These are phyloP conservation scores for Sporisorium graminicola DNA, from an alignment of 1,284 basidiomycete genomes.

Conservation along the genomic window DNA sequence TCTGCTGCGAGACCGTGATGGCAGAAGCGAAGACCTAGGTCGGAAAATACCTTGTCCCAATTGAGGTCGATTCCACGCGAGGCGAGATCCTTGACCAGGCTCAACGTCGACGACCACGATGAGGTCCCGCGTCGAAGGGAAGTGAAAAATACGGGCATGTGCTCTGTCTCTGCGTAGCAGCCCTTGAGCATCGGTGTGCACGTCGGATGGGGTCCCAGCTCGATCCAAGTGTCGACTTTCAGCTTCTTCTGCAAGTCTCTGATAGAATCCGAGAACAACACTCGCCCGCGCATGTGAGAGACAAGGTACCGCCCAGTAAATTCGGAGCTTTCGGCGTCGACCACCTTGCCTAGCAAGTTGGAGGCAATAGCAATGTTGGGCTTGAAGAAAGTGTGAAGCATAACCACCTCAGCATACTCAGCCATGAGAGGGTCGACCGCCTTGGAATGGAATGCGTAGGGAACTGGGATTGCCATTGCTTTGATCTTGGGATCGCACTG, in stretches of 20 bases:
- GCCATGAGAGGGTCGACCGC: constrained; percentile 41
- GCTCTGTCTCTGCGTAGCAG: constrained; percentile 19
- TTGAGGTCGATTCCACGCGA: constrained; percentile 26
- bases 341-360: constrained; percentile 37
- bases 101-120: constrained; percentile 28
- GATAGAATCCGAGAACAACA: constrained; percentile 43
- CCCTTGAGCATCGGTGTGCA: constrained; percentile 50
- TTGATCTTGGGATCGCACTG: constrained; percentile 40
- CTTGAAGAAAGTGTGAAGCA: constrained; percentile 13
- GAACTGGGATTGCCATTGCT: constrained; percentile 45
- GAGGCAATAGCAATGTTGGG: constrained; percentile 31
- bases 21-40: constrained; percentile 28
- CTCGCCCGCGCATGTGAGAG: constrained; percentile 34
- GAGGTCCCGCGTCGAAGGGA: constrained; percentile 44
- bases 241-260: constrained; percentile 20
- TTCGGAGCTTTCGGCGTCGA: background rate
- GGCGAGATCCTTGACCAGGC: constrained; percentile 35
- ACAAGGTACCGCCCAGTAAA: constrained; percentile 33
- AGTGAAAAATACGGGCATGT: constrained; percentile 28
- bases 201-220: constrained; percentile 51
- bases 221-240: constrained; percentile 33
- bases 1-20: constrained; percentile 20
- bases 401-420: constrained; percentile 1
- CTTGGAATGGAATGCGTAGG: constrained; percentile 51
- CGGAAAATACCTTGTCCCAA: constrained; percentile 27